Conservation (phyloP, 768 basidiomycete genomes). For the Mrakia gelida region DNA sequence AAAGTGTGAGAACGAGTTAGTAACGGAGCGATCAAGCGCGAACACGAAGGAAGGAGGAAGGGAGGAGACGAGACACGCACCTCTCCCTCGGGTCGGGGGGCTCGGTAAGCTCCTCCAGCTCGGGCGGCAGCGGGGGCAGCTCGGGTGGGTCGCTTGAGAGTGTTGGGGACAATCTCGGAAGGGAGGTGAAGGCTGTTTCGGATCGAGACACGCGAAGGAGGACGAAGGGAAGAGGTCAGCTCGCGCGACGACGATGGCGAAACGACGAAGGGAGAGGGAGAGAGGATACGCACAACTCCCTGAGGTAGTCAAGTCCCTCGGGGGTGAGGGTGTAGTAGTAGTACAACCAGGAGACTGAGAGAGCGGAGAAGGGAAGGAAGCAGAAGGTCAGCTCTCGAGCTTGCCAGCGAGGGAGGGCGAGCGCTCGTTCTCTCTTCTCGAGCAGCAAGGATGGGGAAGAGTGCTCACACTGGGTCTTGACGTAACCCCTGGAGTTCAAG, state of each 20-base stretch:
- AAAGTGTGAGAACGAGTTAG: too few species aligned
- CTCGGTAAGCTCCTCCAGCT: constrained; percentile 68
- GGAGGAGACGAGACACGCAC: too few species aligned
- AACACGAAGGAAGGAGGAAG: too few species aligned
- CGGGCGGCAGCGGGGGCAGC: constrained; percentile 61
- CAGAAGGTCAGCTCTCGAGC: background rate
- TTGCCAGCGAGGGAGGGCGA: background rate
- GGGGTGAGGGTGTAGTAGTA: constrained; percentile 97
- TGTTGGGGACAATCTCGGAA: constrained; percentile 89
- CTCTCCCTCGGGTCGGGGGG: constrained; percentile 69
- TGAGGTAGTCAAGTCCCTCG: constrained; percentile 94
- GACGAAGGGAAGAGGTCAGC: background rate
- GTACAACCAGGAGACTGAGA: constrained; percentile 84
- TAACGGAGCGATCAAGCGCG: too few species aligned
- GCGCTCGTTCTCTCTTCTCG: background rate
- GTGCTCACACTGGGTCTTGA: constrained; percentile 78
- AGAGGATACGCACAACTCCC: constrained; percentile 61
- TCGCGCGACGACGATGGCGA: background rate
- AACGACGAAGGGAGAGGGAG: constrained; percentile 38
- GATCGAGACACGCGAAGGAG: background rate
- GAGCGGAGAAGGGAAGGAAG: background rate
- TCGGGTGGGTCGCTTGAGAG: constrained; percentile 94
- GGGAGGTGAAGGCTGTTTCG: constrained; percentile 79
- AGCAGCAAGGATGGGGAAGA: background rate
- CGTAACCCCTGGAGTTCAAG: constrained; percentile 68